Percentiles rank a stretch among this genome's conserved stretches.
phyloP scores from a whole-genome alignment of 1,139 yeast genomes.

The Lodderomyces oxycetoniae region DNA sequence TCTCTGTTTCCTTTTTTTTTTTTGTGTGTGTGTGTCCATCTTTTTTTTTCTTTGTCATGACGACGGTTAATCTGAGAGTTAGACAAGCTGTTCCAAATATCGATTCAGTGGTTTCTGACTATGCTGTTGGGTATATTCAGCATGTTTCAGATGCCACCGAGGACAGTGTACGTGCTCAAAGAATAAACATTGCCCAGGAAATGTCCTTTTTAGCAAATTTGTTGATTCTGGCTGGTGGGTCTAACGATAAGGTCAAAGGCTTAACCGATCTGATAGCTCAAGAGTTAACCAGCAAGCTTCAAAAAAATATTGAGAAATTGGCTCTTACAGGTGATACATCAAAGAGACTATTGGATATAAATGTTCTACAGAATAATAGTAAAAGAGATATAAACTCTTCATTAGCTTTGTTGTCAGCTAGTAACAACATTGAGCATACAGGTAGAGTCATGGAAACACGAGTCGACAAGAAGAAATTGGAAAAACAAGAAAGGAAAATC shows the following conservation, averaged over 20 bases:
- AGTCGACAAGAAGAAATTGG: conserved; percentile 93
- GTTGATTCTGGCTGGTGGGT: conserved; percentile 78
- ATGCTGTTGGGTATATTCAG: conserved; percentile 84
- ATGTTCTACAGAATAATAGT: conserved; percentile 53
- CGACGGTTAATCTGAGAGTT: conserved; percentile 60
- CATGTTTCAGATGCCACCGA: conserved; percentile 71
- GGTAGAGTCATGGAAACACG: conserved; percentile 90
- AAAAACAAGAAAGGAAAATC: conserved; percentile 94
- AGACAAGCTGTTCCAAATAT: conserved; percentile 84
- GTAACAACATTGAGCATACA: conserved; percentile 81
- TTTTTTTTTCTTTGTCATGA: conserved; percentile 26
- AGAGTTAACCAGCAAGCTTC: conserved; percentile 51
- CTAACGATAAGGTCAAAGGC: conserved; percentile 45
- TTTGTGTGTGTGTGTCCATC: neutral
- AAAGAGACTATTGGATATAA: conserved; percentile 70
- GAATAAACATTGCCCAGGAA: conserved; percentile 62
- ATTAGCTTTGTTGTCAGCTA: conserved; percentile 66
- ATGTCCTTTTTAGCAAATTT: conserved; percentile 60
- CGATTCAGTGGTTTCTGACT: conserved; percentile 87
- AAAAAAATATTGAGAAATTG: conserved; percentile 66
- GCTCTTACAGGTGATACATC: conserved; percentile 74
- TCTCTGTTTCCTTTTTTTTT: conserved; percentile 2
- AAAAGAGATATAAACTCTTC: conserved; percentile 72
- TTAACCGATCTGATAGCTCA: conserved; percentile 44
- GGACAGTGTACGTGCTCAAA: conserved; percentile 77